These are phyloP conservation scores for Skeletonema menzelii DNA, from an alignment of 108 stramenopile species.

Conservation along the genomic window DNA sequence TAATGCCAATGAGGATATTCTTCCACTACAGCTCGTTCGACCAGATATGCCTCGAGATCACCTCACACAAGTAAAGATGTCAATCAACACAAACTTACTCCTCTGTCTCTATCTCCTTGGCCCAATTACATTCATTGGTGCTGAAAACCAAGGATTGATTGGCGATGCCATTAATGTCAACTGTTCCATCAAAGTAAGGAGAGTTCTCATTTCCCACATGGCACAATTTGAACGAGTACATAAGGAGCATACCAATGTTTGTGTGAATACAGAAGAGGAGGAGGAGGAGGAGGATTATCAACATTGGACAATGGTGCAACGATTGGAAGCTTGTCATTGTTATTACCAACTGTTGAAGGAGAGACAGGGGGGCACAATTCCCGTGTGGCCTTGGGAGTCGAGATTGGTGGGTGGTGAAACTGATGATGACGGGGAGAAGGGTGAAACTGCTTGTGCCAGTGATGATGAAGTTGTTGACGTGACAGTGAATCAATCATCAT, in stretches of 20 bases:
- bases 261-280: neutral
- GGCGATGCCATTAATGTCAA: conserved; percentile 28
- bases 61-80: neutral
- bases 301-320: conserved; percentile 10
- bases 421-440: neutral
- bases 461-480: neutral
- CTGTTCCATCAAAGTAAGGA: conserved; percentile 9
- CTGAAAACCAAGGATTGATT: conserved; percentile 42
- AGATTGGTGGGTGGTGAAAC: conserved; percentile 4
- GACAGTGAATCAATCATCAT: neutral
- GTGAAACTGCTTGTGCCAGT: neutral
- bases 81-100: neutral
- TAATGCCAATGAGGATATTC: neutral
- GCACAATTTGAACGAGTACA: neutral
- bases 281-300: conserved; percentile 5
- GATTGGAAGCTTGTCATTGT: conserved; percentile 16
- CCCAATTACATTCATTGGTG: conserved; percentile 18
- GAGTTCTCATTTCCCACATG: conserved; percentile 5
- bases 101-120: conserved; percentile 26
- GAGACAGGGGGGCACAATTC: neutral
- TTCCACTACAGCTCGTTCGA: neutral
- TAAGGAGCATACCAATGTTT: neutral
- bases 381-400: conserved; percentile 37
- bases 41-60: conserved; percentile 1
- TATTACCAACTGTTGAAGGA: neutral